Evolutionary conservation across 768 basidiomycete species (phyloP).

Genomic region (Tulasnella calospora): DNA sequence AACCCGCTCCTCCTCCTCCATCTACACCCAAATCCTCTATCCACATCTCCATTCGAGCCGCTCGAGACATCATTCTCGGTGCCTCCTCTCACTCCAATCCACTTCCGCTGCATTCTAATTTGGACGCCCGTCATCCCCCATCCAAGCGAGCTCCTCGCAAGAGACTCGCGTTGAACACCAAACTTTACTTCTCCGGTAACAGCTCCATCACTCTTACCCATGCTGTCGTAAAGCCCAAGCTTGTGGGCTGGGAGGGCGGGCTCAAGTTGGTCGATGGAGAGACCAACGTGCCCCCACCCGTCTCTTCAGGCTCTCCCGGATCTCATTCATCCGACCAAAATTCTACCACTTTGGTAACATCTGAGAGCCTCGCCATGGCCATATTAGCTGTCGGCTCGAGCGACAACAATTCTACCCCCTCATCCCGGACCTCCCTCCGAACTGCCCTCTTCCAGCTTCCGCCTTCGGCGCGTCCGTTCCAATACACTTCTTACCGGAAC

Average conservation of each 20-base stretch:
- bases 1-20: constrained; percentile 1
- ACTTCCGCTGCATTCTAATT: constrained; percentile 7
- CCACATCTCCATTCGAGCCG: neutral
- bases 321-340: neutral
- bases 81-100: neutral
- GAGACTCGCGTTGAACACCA: constrained; percentile 8
- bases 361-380: neutral
- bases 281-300: neutral
- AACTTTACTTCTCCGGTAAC: neutral
- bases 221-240: constrained; percentile 1
- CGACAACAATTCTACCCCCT: neutral
- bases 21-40: neutral
- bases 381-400: neutral
- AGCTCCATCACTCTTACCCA: neutral
- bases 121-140: neutral
- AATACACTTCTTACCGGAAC: constrained; percentile 5
- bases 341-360: neutral
- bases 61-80: neutral
- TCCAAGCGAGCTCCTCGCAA: constrained; percentile 7
- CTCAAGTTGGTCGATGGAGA: constrained; percentile 1
- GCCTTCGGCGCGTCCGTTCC: neutral
- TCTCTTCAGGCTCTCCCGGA: neutral
- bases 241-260: neutral
- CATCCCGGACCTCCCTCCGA: constrained; percentile 7
- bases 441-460: neutral